Percentiles rank a stretch among this genome's conserved stretches.
phyloP scores from a whole-genome alignment of 2,329 filamentous ascomycete species.

The Botryotinia calthae region DNA sequence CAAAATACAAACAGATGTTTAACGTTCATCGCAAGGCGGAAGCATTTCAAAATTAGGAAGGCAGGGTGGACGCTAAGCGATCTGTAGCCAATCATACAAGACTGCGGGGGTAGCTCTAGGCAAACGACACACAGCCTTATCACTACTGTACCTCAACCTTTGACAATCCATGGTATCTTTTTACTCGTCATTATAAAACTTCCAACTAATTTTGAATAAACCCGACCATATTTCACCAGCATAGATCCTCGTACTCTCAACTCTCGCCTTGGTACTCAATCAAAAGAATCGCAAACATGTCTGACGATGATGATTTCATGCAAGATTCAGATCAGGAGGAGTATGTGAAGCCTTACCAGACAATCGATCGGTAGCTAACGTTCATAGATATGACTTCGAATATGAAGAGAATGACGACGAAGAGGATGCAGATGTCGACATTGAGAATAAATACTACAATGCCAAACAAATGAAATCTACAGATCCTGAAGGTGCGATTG shows the following conservation, averaged over 20 bases:
- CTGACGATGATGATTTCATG: slow-evolving; percentile 80
- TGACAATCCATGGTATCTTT: background rate
- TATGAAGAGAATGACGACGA: slow-evolving; percentile 91
- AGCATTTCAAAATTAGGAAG: slow-evolving; percentile 10
- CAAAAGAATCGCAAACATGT: slow-evolving; percentile 42
- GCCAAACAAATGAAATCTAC: slow-evolving; percentile 92
- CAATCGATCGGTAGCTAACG: slow-evolving; percentile 26
- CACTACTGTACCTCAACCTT: slow-evolving; percentile 5
- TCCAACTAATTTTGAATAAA: background rate
- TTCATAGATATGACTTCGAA: slow-evolving; percentile 81
- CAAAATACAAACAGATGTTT: background rate
- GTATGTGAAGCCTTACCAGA: slow-evolving; percentile 46
- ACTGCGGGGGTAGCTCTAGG: background rate
- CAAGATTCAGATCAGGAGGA: slow-evolving; percentile 86
- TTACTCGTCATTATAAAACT: background rate
- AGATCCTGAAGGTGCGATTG: slow-evolving; percentile 83
- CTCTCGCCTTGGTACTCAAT: background rate
- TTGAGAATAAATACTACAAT: slow-evolving; percentile 99
- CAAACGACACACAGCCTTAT: slow-evolving; percentile 22
- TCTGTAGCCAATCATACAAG: slow-evolving; percentile 13
- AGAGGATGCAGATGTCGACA: slow-evolving; percentile 83
- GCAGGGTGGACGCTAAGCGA: slow-evolving; percentile 7
- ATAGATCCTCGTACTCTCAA: background rate
- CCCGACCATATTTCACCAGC: background rate
- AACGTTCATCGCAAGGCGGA: background rate